Evolutionary conservation across 2,329 filamentous ascomycete genomes (phyloP).

Genomic region (Ceratocystis ficicola): DNA sequence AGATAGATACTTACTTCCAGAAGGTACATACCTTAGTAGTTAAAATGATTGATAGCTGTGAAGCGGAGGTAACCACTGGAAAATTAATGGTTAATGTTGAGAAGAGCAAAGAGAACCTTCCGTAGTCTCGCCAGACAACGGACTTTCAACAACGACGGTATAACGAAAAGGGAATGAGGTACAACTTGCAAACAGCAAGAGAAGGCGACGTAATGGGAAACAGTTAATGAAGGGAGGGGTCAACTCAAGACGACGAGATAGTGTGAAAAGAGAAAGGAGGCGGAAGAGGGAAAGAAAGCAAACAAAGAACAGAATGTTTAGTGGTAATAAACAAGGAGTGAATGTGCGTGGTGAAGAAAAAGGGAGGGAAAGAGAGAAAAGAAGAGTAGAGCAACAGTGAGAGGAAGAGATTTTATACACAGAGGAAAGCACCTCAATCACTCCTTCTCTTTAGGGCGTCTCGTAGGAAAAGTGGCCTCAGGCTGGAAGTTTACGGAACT

Average conservation of each 20-base stretch:
- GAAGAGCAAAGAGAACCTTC: background rate
- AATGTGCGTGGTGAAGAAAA: constrained; percentile 11
- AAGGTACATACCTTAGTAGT: background rate
- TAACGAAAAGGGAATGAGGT: background rate
- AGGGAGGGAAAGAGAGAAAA: background rate
- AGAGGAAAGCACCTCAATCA: background rate
- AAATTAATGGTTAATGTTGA: background rate
- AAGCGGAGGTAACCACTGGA: background rate
- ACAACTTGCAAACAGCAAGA: no score
- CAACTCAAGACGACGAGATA: background rate
- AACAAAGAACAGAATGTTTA: background rate
- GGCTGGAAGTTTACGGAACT: background rate
- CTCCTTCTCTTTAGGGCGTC: background rate
- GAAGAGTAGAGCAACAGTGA: background rate
- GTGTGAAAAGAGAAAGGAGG: background rate
- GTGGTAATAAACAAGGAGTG: background rate
- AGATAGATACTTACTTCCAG: background rate
- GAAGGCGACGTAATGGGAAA: background rate
- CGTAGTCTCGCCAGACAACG: background rate
- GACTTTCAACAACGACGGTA: background rate
- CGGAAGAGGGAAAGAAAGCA: constrained; percentile 1
- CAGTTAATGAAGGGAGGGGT: background rate
- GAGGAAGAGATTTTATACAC: constrained; percentile 8
- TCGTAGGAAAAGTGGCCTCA: background rate
- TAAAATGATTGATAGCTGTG: background rate